A percentile compares a stretch with the other conserved stretches of the same genome.
phyloP scores from a whole-genome alignment of 768 basidiomycete genomes.

The Boletus huronensis region DNA sequence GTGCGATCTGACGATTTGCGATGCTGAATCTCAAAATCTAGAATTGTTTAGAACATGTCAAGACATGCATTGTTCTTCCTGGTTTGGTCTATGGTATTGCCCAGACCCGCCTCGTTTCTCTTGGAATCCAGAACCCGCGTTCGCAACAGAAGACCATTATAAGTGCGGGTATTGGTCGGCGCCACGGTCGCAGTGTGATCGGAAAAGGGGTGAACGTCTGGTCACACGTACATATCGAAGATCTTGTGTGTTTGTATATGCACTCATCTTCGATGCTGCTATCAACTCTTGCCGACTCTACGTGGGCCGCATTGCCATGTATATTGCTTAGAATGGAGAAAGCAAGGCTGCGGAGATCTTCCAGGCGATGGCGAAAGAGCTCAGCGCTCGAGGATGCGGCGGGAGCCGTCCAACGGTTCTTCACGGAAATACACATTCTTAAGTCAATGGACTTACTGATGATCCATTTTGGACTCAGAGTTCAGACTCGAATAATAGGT shows the following conservation, averaged over 20 bases:
- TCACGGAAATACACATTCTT: conserved; percentile 32
- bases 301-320: conserved; percentile 42
- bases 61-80: conserved; percentile 48
- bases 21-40: neutral
- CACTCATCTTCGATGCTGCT: conserved; percentile 38
- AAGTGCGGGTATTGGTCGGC: conserved; percentile 41
- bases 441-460: neutral
- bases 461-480: neutral
- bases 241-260: conserved; percentile 41
- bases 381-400: conserved; percentile 22
- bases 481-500: conserved; percentile 16
- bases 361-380: conserved; percentile 37
- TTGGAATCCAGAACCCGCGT: conserved; percentile 50
- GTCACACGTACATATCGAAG: conserved; percentile 45
- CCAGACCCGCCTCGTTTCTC: conserved; percentile 41
- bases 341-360: conserved; percentile 42
- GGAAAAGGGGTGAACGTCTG: conserved; percentile 57
- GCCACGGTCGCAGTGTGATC: conserved; percentile 49
- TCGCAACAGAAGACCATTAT: conserved; percentile 46
- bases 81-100: conserved; percentile 60
- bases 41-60: conserved; percentile 43
- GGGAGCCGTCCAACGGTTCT: conserved; percentile 35
- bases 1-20: conserved; percentile 19
- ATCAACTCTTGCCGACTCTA: conserved; percentile 13
- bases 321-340: conserved; percentile 50